Evolutionary conservation across 75 land plant genomes (phyloP).

Genomic region (Picea sitchensis): DNA sequence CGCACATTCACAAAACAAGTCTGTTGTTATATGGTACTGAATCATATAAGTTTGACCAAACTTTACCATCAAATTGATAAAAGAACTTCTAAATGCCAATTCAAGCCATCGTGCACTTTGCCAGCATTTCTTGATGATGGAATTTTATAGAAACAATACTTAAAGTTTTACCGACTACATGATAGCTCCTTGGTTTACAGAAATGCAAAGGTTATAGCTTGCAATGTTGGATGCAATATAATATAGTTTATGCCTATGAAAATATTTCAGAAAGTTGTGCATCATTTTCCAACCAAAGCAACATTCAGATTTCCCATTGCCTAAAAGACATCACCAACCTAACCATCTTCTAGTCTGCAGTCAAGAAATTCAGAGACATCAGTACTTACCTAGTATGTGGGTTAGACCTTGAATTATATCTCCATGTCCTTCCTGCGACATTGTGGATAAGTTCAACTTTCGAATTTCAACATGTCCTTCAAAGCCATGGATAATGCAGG

Average conservation of each 20-base stretch:
- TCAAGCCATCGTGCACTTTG: background rate
- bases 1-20: too few species aligned
- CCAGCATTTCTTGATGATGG: background rate
- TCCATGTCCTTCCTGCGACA: conserved; percentile 85
- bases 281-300: background rate
- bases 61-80: background rate
- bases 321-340: background rate
- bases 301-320: background rate
- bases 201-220: background rate
- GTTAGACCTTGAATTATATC: conserved; percentile 76
- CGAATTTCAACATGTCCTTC: conserved; percentile 61
- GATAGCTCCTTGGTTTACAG: too few species aligned
- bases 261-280: conserved; percentile 1
- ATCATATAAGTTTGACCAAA: background rate
- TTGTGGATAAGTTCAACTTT: conserved; percentile 74
- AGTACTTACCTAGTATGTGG: conserved; percentile 59
- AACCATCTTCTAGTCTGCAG: background rate
- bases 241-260: background rate
- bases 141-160: background rate
- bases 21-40: too few species aligned
- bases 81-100: background rate
- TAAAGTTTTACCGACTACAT: too few species aligned
- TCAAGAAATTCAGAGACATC: conserved; percentile 4
- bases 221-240: background rate
- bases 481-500: conserved; percentile 72